phyloP scores from a whole-genome alignment of 768 basidiomycete species.

The Suillus tomentosus region DNA sequence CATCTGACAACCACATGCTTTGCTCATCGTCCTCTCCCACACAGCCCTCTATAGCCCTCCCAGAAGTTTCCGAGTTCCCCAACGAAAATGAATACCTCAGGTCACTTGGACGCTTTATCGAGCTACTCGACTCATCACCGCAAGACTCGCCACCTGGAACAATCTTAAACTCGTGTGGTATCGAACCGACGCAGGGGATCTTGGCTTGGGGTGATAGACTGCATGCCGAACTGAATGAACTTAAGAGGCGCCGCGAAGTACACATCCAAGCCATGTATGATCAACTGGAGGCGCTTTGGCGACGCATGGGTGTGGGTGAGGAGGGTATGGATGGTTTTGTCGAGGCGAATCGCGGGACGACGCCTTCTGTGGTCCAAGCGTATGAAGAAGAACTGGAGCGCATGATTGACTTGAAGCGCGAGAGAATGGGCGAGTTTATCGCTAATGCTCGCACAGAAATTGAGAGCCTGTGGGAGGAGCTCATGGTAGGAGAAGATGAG shows the following conservation, averaged over 20 bases:
- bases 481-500: slow-evolving; percentile 86
- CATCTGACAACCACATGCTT: slow-evolving; percentile 36
- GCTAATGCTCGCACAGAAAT: slow-evolving; percentile 82
- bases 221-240: slow-evolving; percentile 62
- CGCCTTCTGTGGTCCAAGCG: slow-evolving; percentile 70
- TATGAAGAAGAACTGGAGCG: slow-evolving; percentile 91
- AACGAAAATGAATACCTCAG: slow-evolving; percentile 53
- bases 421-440: slow-evolving; percentile 86
- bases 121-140: slow-evolving; percentile 49
- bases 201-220: slow-evolving; percentile 67
- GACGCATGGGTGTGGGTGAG: slow-evolving; percentile 77
- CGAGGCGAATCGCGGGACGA: slow-evolving; percentile 78
- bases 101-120: slow-evolving; percentile 64
- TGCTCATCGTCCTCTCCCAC: slow-evolving; percentile 31
- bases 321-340: slow-evolving; percentile 91
- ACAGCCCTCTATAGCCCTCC: slow-evolving; percentile 8
- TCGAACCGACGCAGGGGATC: slow-evolving; percentile 79
- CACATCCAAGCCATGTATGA: slow-evolving; percentile 95
- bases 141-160: slow-evolving; percentile 25
- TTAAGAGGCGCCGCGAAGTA: slow-evolving; percentile 73
- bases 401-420: slow-evolving; percentile 86
- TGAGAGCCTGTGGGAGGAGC: slow-evolving; percentile 75
- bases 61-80: slow-evolving; percentile 18
- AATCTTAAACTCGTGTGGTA: slow-evolving; percentile 41
- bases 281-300: slow-evolving; percentile 90